A percentile compares a stretch with the other conserved stretches of the same genome.
Conservation (phyloP, 345 rosid species). For the Melaleuca alternifolia region DNA sequence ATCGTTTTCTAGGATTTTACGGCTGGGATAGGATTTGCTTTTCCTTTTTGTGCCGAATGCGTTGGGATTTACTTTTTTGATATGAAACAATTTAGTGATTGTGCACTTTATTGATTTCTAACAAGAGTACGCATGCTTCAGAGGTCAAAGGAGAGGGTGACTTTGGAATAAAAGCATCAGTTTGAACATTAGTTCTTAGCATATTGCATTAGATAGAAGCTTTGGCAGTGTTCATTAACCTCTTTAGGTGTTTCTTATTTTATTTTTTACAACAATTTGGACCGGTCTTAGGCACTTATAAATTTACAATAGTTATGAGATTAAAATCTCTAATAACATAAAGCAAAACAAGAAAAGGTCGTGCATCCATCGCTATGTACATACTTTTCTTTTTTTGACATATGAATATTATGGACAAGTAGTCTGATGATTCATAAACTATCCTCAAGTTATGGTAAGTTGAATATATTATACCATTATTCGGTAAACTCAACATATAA, state of each 20-base stretch:
- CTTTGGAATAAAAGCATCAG: not conserved
- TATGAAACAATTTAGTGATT: not conserved
- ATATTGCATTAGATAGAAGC: not conserved
- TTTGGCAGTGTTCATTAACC: not conserved
- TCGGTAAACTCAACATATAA: not conserved
- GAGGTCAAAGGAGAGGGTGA: not conserved
- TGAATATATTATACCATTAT: not conserved
- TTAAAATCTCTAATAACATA: not conserved
- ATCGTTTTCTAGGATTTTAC: not conserved
- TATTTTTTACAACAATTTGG: not conserved
- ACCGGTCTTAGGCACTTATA: not conserved
- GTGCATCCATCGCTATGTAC: not conserved
- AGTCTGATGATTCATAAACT: not conserved
- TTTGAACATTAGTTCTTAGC: not conserved
- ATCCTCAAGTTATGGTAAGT: not conserved
- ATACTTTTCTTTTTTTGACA: not conserved
- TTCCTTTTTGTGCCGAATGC: not conserved
- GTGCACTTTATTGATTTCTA: not conserved
- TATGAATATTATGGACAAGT: not conserved
- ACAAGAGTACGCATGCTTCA: not conserved
- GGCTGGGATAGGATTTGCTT: not conserved
- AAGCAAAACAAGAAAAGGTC: not conserved
- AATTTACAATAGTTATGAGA: not conserved
- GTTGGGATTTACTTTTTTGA: not conserved
- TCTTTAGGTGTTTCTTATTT: not conserved